Conservation (phyloP, 305 asterid species). For the Fraxinus albicans region DNA sequence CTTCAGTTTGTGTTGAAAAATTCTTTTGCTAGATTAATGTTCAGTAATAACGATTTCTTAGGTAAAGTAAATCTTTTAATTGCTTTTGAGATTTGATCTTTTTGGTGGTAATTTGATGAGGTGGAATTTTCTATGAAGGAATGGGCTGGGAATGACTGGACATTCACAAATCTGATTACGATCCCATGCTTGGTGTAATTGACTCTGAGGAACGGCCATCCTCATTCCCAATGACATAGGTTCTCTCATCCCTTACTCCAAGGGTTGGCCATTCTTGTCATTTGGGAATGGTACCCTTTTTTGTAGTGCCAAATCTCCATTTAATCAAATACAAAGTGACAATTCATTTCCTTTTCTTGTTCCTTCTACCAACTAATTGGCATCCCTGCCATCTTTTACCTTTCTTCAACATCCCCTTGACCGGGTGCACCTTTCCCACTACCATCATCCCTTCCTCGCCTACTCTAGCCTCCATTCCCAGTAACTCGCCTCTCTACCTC, state of each 20-base stretch:
- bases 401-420: background rate
- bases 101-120: background rate
- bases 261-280: background rate
- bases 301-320: background rate
- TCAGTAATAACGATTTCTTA: background rate
- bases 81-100: background rate
- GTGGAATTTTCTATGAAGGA: background rate
- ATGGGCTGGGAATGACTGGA: background rate
- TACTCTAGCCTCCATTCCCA: background rate
- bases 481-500: background rate
- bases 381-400: background rate
- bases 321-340: background rate
- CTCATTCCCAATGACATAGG: background rate
- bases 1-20: background rate
- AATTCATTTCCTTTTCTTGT: background rate
- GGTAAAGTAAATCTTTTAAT: too few relatives aligned
- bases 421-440: background rate
- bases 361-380: background rate
- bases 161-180: too few relatives aligned
- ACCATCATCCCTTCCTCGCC: background rate
- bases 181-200: background rate
- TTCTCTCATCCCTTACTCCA: background rate
- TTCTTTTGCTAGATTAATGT: background rate
- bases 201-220: background rate
- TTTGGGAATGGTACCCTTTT: background rate